phyloP scores from a whole-genome alignment of 2,329 filamentous ascomycete species.

The Davidsoniella australis region DNA sequence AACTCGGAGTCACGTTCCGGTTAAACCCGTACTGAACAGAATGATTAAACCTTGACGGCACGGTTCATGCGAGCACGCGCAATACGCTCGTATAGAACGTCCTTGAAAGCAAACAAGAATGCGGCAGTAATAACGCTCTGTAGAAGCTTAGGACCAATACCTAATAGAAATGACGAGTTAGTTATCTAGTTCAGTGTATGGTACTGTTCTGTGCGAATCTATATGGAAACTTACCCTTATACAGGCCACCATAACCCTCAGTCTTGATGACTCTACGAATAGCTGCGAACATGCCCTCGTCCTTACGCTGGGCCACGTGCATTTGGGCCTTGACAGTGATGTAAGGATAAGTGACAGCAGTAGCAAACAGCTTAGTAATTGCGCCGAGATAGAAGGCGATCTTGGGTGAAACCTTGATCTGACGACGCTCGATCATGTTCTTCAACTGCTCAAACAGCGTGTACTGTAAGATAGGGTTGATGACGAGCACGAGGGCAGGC shows the following conservation, averaged over 20 bases:
- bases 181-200: not conserved
- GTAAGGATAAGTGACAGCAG: conserved; percentile 89
- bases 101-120: conserved; percentile 95
- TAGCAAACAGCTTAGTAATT: conserved; percentile 85
- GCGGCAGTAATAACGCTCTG: conserved; percentile 94
- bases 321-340: conserved; percentile 98
- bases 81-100: conserved; percentile 76
- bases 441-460: conserved; percentile 98
- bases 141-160: conserved; percentile 88
- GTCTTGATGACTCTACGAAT: conserved; percentile 67
- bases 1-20: no score
- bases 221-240: conserved; percentile 52
- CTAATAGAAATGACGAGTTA: conserved; percentile 26
- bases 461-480: conserved; percentile 97
- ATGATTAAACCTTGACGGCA: conserved; percentile 21
- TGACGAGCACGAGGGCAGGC: conserved; percentile 81
- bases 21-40: no score
- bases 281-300: conserved; percentile 62
- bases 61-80: conserved; percentile 41
- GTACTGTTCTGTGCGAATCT: no score
- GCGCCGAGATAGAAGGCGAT: conserved; percentile 86
- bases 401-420: conserved; percentile 55
- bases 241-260: conserved; percentile 82
- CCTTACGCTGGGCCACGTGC: conserved; percentile 71
- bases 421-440: conserved; percentile 61